Base-by-base conservation (phyloP, 768 basidiomycete species). In the Pleurotus eryngii region DNA sequence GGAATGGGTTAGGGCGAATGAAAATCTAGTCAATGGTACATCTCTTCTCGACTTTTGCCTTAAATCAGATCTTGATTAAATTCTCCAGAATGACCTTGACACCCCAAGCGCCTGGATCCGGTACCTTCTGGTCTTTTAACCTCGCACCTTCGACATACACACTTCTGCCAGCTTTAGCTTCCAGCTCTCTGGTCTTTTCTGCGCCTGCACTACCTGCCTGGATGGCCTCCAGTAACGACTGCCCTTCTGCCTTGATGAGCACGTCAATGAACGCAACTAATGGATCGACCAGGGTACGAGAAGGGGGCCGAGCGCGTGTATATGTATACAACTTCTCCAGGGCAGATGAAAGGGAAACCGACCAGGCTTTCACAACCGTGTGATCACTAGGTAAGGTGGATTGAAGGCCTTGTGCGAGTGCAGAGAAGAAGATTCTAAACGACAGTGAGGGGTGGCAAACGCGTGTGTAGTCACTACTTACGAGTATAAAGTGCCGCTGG, bases 41-140 rank as follows among this genome's bases (percentile, higher is more conserved):
- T 11, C 11, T 35, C 30, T 9, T 35, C 30, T 11, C 11, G 1
- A 35, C 8, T 35, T 35, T 9, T 4, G 2, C 30, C 9, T 8
- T 35, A 35, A 35, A 8, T 35, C 30, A 35, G 9, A 11, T 35
- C 8, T 40, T n/a, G 15, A 39, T 18, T 24, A 53, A 26, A 26
- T 15, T 53, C 24, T 53, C 51, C 4, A 93, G 63, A 57, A 92
- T 82, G 7, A 80, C 78, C 65, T 87, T 89, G 56, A 96, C 84
- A 46, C 92, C 93, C 90, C 92, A 93, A 27, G 95, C 95, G 38
- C 95, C 95, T 0, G 94, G 93, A 72, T 98, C 94, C 2, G 92
- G 73, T 18, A 91, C 78, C 39, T 73, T 77, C 68, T 87, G 77
- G 55, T 78, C 72, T 67, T 74, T 83, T 55, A 95, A 74, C 61